These are phyloP conservation scores for Gastrolobium bilobum DNA, from an alignment of 306 rosid genomes.

Conservation along the genomic window DNA sequence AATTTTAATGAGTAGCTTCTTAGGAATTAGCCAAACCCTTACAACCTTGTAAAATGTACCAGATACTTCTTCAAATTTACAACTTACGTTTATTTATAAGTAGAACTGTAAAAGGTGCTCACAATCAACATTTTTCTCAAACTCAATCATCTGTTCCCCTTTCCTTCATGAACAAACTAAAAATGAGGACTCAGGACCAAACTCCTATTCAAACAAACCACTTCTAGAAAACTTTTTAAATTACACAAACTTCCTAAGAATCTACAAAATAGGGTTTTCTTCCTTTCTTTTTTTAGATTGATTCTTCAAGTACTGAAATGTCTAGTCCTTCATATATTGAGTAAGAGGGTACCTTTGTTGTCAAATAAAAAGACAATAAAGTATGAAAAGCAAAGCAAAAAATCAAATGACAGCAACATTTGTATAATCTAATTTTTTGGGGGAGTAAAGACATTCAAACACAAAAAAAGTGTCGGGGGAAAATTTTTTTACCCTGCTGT, in stretches of 20 bases:
- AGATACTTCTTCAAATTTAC: neutral
- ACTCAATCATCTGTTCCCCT: neutral
- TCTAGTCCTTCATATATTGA: neutral
- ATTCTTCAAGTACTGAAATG: neutral
- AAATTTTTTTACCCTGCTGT: constrained; percentile 73
- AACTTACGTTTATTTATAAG: neutral
- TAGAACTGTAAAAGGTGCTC: neutral
- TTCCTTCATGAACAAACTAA: neutral
- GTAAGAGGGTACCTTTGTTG: neutral
- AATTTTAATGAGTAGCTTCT: neutral
- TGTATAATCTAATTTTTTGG: neutral
- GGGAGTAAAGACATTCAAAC: constrained; percentile 10
- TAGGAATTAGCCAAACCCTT: neutral
- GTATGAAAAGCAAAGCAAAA: constrained; percentile 31
- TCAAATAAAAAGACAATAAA: constrained; percentile 7
- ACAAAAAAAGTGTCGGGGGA: neutral
- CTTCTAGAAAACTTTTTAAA: neutral
- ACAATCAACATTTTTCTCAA: neutral
- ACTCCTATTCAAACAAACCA: constrained; percentile 15
- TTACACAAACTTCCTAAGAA: neutral
- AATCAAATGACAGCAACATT: constrained; percentile 19
- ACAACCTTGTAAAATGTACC: neutral
- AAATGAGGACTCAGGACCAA: constrained; percentile 20
- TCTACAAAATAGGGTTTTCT: constrained; percentile 3
- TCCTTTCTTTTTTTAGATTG: neutral